phyloP scores from a whole-genome alignment of 371 early-diverging fungal species.

The Massospora cicadina region DNA sequence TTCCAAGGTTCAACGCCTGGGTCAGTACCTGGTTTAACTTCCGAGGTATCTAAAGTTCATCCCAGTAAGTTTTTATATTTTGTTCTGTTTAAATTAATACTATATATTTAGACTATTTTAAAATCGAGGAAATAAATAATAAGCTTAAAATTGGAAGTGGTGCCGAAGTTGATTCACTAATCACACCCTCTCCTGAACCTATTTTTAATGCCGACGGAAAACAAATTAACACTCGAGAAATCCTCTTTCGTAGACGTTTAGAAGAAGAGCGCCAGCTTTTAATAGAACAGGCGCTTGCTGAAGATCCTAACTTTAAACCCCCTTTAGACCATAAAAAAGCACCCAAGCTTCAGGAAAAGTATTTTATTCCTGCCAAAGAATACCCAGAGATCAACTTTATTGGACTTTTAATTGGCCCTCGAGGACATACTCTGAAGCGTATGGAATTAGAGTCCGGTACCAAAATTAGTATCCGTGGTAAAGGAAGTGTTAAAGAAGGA shows the following conservation, averaged over 20 bases:
- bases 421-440: slow-evolving; percentile 86
- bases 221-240: slow-evolving; percentile 87
- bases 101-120: slow-evolving; percentile 38
- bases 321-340: slow-evolving; percentile 80
- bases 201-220: slow-evolving; percentile 80
- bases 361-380: slow-evolving; percentile 88
- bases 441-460: slow-evolving; percentile 87
- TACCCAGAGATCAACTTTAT: slow-evolving; percentile 95
- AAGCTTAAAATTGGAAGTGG: slow-evolving; percentile 64
- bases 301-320: slow-evolving; percentile 65
- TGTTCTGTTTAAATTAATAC: not conserved
- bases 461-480: slow-evolving; percentile 91
- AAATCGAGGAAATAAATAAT: slow-evolving; percentile 75
- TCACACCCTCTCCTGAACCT: slow-evolving; percentile 88
- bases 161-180: slow-evolving; percentile 33
- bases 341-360: slow-evolving; percentile 66
- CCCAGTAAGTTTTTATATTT: slow-evolving; percentile 29
- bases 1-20: not conserved
- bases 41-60: slow-evolving; percentile 21
- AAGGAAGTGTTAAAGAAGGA: slow-evolving; percentile 94
- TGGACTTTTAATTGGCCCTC: slow-evolving; percentile 90
- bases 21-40: not conserved
- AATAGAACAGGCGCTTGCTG: slow-evolving; percentile 58
- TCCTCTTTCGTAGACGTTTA: slow-evolving; percentile 68
- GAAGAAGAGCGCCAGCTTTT: slow-evolving; percentile 84